Conservation (phyloP, 192 early-diverging fungal species). For the Allomyces javanicus region DNA sequence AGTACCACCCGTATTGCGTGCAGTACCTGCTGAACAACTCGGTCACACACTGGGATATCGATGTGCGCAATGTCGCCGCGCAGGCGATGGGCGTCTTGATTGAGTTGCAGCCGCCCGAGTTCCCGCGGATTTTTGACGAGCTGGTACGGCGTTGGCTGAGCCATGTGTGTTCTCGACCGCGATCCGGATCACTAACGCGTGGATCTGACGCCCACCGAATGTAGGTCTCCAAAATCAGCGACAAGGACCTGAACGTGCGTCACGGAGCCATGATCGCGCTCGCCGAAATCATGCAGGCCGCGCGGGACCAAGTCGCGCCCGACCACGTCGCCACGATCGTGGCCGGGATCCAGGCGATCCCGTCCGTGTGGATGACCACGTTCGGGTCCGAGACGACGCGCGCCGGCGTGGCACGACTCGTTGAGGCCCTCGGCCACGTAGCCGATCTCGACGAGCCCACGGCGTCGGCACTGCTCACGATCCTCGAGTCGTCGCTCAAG, state of each 20-base stretch:
- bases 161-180: background rate
- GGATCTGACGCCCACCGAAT: background rate
- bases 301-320: slow-evolving; percentile 5
- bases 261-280: slow-evolving; percentile 43
- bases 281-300: slow-evolving; percentile 34
- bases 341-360: slow-evolving; percentile 8
- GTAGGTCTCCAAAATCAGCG: slow-evolving; percentile 22
- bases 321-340: slow-evolving; percentile 4
- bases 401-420: background rate
- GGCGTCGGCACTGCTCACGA: background rate
- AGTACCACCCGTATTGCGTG: slow-evolving; percentile 56
- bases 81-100: slow-evolving; percentile 47
- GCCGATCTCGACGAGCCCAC: slow-evolving; percentile 7
- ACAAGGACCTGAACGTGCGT: slow-evolving; percentile 23
- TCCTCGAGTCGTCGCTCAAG: background rate
- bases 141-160: slow-evolving; percentile 23
- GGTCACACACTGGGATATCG: slow-evolving; percentile 70
- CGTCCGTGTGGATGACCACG: slow-evolving; percentile 5
- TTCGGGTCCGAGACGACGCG: background rate
- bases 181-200: background rate
- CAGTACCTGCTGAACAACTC: slow-evolving; percentile 45
- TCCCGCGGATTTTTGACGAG: slow-evolving; percentile 25
- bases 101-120: slow-evolving; percentile 33
- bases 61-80: slow-evolving; percentile 55
- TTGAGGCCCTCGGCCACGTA: background rate